phyloP scores from a whole-genome alignment of 768 basidiomycete species.

The Russula vinacea region DNA sequence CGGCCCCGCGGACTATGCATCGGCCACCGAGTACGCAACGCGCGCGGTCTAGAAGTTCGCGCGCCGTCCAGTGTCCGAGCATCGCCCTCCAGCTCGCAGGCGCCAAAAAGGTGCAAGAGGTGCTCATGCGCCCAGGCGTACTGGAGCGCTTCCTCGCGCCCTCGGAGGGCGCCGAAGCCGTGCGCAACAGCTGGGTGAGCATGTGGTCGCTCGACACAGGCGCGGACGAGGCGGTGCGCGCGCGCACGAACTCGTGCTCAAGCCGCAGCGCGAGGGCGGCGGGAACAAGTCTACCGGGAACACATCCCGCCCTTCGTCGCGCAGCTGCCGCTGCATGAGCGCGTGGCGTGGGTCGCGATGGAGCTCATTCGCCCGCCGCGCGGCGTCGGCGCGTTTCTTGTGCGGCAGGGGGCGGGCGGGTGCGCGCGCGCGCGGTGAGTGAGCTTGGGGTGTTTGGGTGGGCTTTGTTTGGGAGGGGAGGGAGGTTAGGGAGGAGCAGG shows the following conservation, averaged over 20 bases:
- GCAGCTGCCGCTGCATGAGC: constrained; percentile 53
- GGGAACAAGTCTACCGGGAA: constrained; percentile 93
- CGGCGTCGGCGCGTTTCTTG: constrained; percentile 65
- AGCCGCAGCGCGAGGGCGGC: constrained; percentile 97
- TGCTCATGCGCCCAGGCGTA: constrained; percentile 66
- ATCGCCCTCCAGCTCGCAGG: constrained; percentile 93
- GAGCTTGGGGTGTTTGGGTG: constrained; percentile 94
- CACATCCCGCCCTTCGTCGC: constrained; percentile 79
- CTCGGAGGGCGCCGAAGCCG: constrained; percentile 45
- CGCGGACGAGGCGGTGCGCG: constrained; percentile 51
- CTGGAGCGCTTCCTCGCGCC: constrained; percentile 68
- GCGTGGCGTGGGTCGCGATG: constrained; percentile 95
- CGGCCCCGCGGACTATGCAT: constrained; percentile 74
- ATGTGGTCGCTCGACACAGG: constrained; percentile 77
- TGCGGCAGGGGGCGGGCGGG: constrained; percentile 58
- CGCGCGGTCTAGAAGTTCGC: constrained; percentile 78
- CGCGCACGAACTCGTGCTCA: constrained; percentile 70
- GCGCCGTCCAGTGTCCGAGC: constrained; percentile 89
- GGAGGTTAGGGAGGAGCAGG: constrained; percentile 56
- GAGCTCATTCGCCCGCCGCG: constrained; percentile 79
- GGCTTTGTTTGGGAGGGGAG: constrained; percentile 63
- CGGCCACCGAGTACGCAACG: constrained; percentile 59
- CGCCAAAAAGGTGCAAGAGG: constrained; percentile 93
- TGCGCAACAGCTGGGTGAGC: constrained; percentile 79
- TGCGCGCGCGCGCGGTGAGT: constrained; percentile 67